A percentile compares a stretch with the other conserved stretches of the same genome.
These are phyloP conservation scores for Mycena galopus DNA, from an alignment of 768 basidiomycete genomes.

Conservation along the genomic window DNA sequence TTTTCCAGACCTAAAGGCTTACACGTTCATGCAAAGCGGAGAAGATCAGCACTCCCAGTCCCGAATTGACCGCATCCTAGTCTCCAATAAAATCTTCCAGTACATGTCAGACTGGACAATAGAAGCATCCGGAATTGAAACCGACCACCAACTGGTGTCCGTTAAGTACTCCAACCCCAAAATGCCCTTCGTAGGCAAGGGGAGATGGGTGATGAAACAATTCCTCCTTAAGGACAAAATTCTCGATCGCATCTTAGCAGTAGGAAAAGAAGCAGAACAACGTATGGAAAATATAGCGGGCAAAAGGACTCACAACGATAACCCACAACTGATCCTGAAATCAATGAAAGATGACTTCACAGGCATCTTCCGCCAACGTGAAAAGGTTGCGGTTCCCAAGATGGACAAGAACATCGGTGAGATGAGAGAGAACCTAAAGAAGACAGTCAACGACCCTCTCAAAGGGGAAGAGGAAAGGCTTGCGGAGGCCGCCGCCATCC, in stretches of 20 bases:
- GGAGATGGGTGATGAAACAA: too few relatives aligned
- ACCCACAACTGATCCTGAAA: conserved; percentile 3
- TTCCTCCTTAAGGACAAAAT: too few relatives aligned
- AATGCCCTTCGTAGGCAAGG: not conserved
- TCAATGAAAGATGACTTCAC: not conserved
- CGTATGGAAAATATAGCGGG: not conserved
- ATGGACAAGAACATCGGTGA: conserved; percentile 11
- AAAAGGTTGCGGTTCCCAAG: not conserved
- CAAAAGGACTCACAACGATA: not conserved
- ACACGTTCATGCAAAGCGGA: conserved; percentile 19
- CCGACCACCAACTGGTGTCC: conserved; percentile 19
- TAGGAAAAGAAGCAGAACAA: too few relatives aligned
- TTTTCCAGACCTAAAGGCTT: conserved; percentile 20
- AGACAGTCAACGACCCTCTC: not conserved
- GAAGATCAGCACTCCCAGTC: conserved; percentile 19
- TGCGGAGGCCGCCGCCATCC: not conserved
- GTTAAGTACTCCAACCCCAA: conserved; percentile 9
- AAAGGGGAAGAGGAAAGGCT: conserved; percentile 1
- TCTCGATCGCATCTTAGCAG: too few relatives aligned
- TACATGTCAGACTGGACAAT: conserved; percentile 11
- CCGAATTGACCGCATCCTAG: conserved; percentile 12
- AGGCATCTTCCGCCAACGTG: not conserved
- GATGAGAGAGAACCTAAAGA: not conserved
- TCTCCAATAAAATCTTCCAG: not conserved
- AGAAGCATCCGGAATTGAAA: not conserved